These are phyloP conservation scores for Tetraselmis striata DNA, from an alignment of 139 green algal species.

Conservation along the genomic window DNA sequence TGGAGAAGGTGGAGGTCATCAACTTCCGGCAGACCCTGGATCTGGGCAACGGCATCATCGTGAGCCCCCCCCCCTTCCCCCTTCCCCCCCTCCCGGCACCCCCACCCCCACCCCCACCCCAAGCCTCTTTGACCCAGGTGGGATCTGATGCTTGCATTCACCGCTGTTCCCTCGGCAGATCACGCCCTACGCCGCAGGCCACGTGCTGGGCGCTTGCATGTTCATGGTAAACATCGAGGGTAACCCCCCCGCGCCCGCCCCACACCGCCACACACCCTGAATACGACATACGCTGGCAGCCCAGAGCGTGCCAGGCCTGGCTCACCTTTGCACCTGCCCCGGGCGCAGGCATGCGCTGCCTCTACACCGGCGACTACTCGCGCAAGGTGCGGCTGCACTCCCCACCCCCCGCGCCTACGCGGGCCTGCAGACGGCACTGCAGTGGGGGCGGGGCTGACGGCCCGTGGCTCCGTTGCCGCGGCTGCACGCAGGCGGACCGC, in stretches of 20 bases:
- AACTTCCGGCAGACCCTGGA: conserved; percentile 93
- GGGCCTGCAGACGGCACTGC: no score
- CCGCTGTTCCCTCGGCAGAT: conserved; percentile 43
- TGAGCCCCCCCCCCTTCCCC: conserved; percentile 3
- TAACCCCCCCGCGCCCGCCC: no score
- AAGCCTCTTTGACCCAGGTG: background rate
- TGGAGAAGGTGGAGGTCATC: conserved; percentile 88
- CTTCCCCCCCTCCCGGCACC: background rate
- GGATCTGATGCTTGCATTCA: background rate
- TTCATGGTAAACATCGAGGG: conserved; percentile 96
- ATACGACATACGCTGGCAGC: no score
- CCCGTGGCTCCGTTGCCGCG: no score
- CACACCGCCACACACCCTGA: no score
- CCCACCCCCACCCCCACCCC: background rate
- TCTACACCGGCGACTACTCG: conserved; percentile 94
- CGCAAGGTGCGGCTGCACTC: background rate
- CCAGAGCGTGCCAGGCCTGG: no score
- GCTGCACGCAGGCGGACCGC: conserved; percentile 62
- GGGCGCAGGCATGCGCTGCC: conserved; percentile 72
- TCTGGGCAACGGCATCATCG: conserved; percentile 66
- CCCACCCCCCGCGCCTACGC: no score
- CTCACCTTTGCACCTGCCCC: no score
- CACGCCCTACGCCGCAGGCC: conserved; percentile 82
- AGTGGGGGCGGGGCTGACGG: no score
- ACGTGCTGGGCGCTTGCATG: conserved; percentile 98